Evolutionary conservation across 345 rosid genomes (phyloP).

Genomic region (Hypericum perforatum): DNA sequence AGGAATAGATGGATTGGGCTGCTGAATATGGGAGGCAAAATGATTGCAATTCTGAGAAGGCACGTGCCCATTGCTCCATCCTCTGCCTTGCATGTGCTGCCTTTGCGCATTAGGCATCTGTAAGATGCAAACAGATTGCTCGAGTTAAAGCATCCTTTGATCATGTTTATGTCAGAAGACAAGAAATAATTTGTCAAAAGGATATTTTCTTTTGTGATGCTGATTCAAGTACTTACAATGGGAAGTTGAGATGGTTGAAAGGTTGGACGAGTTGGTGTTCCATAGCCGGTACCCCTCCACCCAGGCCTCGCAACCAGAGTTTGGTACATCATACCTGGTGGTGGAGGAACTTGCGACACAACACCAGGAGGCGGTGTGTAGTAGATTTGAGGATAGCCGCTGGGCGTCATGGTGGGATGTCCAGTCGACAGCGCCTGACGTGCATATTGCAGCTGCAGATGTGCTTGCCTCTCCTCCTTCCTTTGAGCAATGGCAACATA

Average conservation of each 20-base stretch:
- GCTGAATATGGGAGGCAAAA: conserved; percentile 35
- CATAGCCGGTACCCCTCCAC: conserved; percentile 43
- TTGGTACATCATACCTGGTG: conserved; percentile 45
- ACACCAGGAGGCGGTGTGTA: conserved; percentile 44
- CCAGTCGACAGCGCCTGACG: conserved; percentile 5
- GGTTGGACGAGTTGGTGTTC: conserved; percentile 37
- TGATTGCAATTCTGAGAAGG: conserved; percentile 27
- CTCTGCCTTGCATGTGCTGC: conserved; percentile 41
- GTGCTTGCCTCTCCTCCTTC: conserved; percentile 36
- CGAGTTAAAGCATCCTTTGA: background rate
- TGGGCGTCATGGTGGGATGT: conserved; percentile 10
- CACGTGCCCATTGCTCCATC: conserved; percentile 31
- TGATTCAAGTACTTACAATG: conserved; percentile 22
- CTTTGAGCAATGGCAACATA: conserved; percentile 54
- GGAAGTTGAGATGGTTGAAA: conserved; percentile 42
- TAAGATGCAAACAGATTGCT: background rate
- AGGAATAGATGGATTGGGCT: conserved; percentile 25
- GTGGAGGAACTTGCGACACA: conserved; percentile 38
- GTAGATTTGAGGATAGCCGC: conserved; percentile 20
- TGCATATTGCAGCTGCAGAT: conserved; percentile 20
- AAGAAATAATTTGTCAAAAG: too few relatives aligned
- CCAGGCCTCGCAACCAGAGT: conserved; percentile 45
- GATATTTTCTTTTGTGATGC: too few relatives aligned
- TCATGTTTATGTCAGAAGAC: too few relatives aligned
- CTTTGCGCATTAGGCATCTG: conserved; percentile 38